Evolutionary conservation across 192 early-diverging fungal genomes (phyloP), one percentile per base, ranked within the genome.

Genomic region (Podila minutissima): DNA sequence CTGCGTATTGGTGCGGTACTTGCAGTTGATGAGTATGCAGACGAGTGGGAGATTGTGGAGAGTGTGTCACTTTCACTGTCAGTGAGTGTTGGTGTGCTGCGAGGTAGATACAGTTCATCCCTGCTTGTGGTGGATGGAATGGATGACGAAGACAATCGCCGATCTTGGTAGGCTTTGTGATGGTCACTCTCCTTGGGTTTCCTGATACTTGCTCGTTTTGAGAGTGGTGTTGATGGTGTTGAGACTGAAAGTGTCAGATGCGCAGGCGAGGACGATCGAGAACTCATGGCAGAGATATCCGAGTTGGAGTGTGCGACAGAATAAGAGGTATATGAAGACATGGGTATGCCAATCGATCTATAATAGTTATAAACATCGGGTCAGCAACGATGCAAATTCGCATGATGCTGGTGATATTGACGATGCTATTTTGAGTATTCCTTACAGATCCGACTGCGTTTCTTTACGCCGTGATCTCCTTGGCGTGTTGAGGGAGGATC

Each of bases 1-100:
- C 76, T 69, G 20, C 69, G 70, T 37, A 72, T 72, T 7, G 70
- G 76, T 2, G 70, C 76, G 6, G 70, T 72, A 19, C 76, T 72
- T 9, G 76, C 65, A 1, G 70, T 68, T 17, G 76, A 79, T 7
- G 64, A 66, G 31, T 67, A 67, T n/a, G 72, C 64, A 4, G 72
- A 74, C 10, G 69, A 66, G n/a, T 78, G 75, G 5, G 75, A 78
- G 64, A 78, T 50, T 22, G 6, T 63, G 4, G 76, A 79, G 17
- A 57, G 61, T 38, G 32, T 58, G 29, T 72, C 76, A 55, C 59
- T 72, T 8, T 79, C 76, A 13, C 76, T 79, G 60, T 67, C 74
- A 5, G 64, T 51, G 15, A 49, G 51, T 6, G 29, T 33, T 7
- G 38, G 61, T 28, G 61, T 59, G 20, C 46, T 59, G 20, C 46